Conservation (phyloP, 2,329 filamentous ascomycete species). For the Aspergillus sp. region DNA sequence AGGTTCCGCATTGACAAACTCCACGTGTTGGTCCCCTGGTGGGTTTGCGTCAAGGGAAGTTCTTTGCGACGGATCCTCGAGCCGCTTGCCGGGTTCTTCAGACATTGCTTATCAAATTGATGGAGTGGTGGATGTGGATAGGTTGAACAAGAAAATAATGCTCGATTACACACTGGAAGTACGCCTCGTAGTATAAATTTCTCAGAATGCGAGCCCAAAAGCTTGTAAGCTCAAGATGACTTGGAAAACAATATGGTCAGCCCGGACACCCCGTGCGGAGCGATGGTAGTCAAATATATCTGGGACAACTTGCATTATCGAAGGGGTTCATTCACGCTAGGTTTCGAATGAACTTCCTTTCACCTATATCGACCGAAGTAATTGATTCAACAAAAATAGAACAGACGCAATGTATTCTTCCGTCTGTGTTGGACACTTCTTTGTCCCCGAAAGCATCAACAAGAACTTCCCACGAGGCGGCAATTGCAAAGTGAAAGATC, state of each 20-base stretch:
- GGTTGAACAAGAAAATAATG: not conserved
- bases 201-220: not conserved
- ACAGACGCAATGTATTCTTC: not conserved
- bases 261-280: not conserved
- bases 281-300: not conserved
- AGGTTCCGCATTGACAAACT: not conserved
- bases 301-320: not conserved
- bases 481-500: not conserved
- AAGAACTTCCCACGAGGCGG: not conserved
- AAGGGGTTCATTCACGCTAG: not conserved
- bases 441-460: not conserved
- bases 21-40: not conserved
- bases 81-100: not conserved
- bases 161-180: not conserved
- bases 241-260: not conserved
- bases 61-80: not conserved
- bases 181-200: not conserved
- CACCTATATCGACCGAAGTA: not conserved
- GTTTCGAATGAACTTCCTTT: not conserved
- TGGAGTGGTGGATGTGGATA: not conserved
- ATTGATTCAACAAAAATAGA: not conserved
- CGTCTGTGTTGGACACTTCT: not conserved
- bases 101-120: not conserved
- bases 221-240: not conserved
- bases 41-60: not conserved